A percentile compares a stretch with the other conserved stretches of the same genome.
phyloP scores from a whole-genome alignment of 495 filamentous ascomycete genomes.

The Penicillium nucicola region DNA sequence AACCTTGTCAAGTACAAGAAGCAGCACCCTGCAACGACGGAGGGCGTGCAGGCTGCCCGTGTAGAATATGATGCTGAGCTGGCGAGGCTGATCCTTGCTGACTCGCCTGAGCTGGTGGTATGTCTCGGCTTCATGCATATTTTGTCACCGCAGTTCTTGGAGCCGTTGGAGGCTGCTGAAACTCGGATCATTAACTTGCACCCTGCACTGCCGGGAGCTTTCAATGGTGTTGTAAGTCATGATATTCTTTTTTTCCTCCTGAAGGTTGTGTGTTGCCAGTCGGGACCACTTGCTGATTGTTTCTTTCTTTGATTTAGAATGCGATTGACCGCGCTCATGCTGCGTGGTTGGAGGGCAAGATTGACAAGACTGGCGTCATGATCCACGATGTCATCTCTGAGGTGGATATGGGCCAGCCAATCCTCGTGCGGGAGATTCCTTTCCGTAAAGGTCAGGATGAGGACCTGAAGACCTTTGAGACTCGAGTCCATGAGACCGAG shows the following conservation, averaged over 20 bases:
- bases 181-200: constrained; percentile 85
- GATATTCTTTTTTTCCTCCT: background rate
- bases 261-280: background rate
- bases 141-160: constrained; percentile 59
- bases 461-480: constrained; percentile 60
- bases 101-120: constrained; percentile 68
- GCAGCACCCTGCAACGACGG: constrained; percentile 39
- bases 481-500: constrained; percentile 68
- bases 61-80: constrained; percentile 78
- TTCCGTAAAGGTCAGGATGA: constrained; percentile 62
- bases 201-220: constrained; percentile 71
- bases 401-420: constrained; percentile 76
- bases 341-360: constrained; percentile 67
- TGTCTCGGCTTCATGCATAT: constrained; percentile 55
- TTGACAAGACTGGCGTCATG: constrained; percentile 88
- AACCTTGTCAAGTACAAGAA: constrained; percentile 73
- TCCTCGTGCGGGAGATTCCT: constrained; percentile 68
- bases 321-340: constrained; percentile 77
- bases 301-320: constrained; percentile 24
- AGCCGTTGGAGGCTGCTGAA: constrained; percentile 55
- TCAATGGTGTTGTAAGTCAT: constrained; percentile 64
- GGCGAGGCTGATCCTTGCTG: constrained; percentile 64
- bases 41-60: constrained; percentile 51
- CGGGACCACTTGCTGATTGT: constrained; percentile 3
- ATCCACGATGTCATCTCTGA: constrained; percentile 83